These are phyloP conservation scores for Quercus robur DNA, from an alignment of 306 rosid genomes.

Conservation along the genomic window DNA sequence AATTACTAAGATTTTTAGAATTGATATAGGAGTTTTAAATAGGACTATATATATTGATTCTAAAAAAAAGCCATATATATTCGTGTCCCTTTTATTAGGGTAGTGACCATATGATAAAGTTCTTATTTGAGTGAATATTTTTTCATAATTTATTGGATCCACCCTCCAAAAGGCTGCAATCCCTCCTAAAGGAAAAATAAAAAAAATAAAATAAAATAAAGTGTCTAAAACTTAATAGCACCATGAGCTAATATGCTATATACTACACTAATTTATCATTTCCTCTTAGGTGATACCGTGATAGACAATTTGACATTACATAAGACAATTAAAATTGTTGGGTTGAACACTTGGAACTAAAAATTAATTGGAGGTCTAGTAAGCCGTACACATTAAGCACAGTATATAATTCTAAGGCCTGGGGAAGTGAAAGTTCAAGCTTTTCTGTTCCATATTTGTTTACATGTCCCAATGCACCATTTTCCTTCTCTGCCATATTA, in stretches of 20 bases:
- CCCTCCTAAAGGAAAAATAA: no score
- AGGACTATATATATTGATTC: no score
- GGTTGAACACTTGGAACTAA: background rate
- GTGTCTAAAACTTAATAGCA: background rate
- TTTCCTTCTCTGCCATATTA: conserved; percentile 16
- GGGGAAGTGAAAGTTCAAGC: background rate
- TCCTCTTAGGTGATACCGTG: background rate
- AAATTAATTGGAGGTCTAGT: background rate
- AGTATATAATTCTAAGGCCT: background rate
- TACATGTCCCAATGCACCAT: conserved; percentile 27
- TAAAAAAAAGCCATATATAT: no score
- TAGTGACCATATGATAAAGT: no score
- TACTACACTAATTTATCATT: background rate
- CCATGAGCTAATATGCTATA: background rate
- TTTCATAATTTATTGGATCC: no score
- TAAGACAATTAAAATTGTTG: background rate
- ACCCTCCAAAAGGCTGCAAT: no score
- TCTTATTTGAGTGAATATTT: no score
- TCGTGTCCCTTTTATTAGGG: no score
- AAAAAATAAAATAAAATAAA: no score
- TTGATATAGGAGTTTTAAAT: no score
- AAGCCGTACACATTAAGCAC: background rate
- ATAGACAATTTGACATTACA: background rate
- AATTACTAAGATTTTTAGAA: no score
- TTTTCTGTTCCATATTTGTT: background rate